Percentiles rank a stretch among this genome's conserved stretches.
Evolutionary conservation across 176 grass and related monocot species (phyloP).

Genomic region (Dactylis glomerata): DNA sequence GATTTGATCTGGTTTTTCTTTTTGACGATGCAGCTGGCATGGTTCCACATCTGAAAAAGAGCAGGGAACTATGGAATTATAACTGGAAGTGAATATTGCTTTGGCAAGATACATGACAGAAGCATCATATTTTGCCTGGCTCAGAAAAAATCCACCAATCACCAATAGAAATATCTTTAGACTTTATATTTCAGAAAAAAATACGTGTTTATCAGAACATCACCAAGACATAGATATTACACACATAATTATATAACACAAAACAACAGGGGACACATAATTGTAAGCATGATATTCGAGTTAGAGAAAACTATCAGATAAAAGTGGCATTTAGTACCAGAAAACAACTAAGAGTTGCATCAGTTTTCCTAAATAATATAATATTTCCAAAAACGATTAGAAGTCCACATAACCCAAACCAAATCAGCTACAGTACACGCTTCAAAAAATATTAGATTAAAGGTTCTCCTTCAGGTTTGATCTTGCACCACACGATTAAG

Average conservation of each 20-base stretch:
- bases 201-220: background rate
- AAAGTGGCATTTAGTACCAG: background rate
- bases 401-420: background rate
- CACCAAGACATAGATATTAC: background rate
- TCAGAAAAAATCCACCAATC: background rate
- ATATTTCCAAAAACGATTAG: background rate
- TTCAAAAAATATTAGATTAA: background rate
- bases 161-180: background rate
- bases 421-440: background rate
- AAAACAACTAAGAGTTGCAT: too few relatives aligned
- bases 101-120: conserved; percentile 3
- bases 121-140: background rate
- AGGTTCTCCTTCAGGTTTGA: background rate
- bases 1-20: conserved; percentile 95
- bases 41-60: conserved; percentile 91
- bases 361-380: background rate
- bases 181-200: background rate
- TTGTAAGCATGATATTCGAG: background rate
- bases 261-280: background rate
- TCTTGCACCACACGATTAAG: background rate
- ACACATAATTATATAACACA: background rate
- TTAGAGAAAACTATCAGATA: background rate
- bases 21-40: conserved; percentile 76
- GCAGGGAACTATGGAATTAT: conserved; percentile 22
- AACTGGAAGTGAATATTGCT: background rate